Evolutionary conservation across 352 stramenopile genomes (phyloP), one percentile per base, ranked within the genome.

Genomic region (Pythium rhizo-oryzae): DNA sequence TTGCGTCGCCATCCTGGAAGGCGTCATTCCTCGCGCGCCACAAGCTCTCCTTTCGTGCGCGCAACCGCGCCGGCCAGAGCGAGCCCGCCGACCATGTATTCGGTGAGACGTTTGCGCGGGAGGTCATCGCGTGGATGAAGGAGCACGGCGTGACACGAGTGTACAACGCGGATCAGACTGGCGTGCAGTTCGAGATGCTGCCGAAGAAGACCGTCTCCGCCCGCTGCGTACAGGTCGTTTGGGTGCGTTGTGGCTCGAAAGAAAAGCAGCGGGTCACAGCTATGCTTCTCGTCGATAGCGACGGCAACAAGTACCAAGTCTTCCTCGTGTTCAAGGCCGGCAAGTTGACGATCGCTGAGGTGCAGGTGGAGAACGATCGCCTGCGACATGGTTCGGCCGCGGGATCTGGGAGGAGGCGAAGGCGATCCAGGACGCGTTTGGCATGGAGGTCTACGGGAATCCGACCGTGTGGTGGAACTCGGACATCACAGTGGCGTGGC

Each of bases 181-280:
- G 35, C 19, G 23, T 68, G 4, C 33, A 53, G 35, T 67, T 59
- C 24, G 61, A 68, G 39, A 68, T 68, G 50, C 37, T 68, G 4
- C 61, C 61, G 8, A 68, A 68, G 50, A 9, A 18, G 8, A 68
- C 61, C 23, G 35, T 68, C 16, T 33, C 33, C 18, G 39, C 33
- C 1, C 21, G 51, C 4, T 35, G 50, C 8, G 49, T 16, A 7
- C 46, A 67, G 33, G 41, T 54, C 35, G 61, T 59, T 1, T 68
- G 61, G 49, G 21, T 78, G 0, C 44, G 54, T 7, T 71, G 67
- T 15, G 49, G 50, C 30, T 60, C 61, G 11, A 71, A 62, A 19
- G 65, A 78, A 21, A 77, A 77, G 46, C 30, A 80, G n/a, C 55
- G 70, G 15, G 62, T 62, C 35, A 76, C 67, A 19, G 74, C 57